Evolutionary conservation across 2,329 filamentous ascomycete genomes (phyloP), one percentile per base, ranked within the genome.

Genomic region (Diaporthe batatas): DNA sequence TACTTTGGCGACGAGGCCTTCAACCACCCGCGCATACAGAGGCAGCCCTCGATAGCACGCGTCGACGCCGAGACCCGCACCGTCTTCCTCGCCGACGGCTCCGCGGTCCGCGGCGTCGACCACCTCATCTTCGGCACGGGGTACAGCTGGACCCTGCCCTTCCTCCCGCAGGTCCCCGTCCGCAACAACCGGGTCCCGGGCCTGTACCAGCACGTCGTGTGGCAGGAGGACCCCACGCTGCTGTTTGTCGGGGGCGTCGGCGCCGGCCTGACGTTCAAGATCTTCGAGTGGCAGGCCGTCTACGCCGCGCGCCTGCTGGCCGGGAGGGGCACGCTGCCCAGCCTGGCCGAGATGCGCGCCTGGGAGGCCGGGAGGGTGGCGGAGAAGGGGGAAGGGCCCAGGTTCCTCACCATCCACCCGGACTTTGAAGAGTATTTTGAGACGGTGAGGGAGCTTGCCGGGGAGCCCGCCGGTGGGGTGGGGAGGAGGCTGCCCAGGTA

Each of bases 211-310:
- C 89, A 91, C 76, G 81, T 91, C 0, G 86, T 91, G 8, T 89
- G 85, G 78, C 82, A 82, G 44, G 76, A 84, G 23, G 90, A 91
- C 74, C 87, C 89, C 0, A 87, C 84, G 0, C 80, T 91, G 12
- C 80, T 87, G 2, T 91, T 91, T 76, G 83, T 91, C 2, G 90
- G 89, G 34, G 90, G 90, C 5, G 88, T 87, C 0, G 82, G 82
- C 1, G 87, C 87, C 0, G 88, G 88, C 0, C 80, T 93, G 36
- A 93, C 91, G 0, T 93, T 93, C 81, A 91, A 91, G 78, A 86
- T 92, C 39, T 92, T 91, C 71, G 91, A 92, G 80, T 92, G 89
- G 89, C 91, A 92, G 77, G 90, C 90, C 8, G 90, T 92, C 0
- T 84, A 89, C 1, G 89, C 87, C 0, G 90, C 91, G 1, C 83